Conservation (phyloP, 2,329 filamentous ascomycete species). For the Xylariaceae sp. region DNA sequence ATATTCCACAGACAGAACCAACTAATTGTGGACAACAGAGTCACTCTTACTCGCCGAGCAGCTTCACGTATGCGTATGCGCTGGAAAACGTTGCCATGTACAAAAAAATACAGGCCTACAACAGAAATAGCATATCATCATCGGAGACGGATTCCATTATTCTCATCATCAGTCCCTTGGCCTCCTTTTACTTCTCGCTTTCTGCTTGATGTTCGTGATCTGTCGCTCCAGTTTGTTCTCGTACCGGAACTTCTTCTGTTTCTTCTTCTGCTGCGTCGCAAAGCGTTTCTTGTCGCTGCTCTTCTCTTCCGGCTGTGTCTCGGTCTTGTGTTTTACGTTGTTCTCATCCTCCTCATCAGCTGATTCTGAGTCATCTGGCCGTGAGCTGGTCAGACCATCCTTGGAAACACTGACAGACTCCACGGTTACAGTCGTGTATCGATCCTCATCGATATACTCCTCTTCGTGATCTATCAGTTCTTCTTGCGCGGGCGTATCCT, state of each 20-base stretch:
- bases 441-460: constrained; percentile 94
- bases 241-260: constrained; percentile 89
- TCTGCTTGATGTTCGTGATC: constrained; percentile 64
- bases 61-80: constrained; percentile 7
- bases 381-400: constrained; percentile 58
- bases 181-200: constrained; percentile 52
- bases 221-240: constrained; percentile 83
- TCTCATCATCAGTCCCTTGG: constrained; percentile 25
- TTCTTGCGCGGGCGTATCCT: constrained; percentile 43
- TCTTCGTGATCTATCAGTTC: constrained; percentile 68
- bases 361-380: constrained; percentile 40
- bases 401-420: constrained; percentile 78
- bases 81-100: constrained; percentile 12
- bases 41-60: constrained; percentile 5
- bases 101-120: constrained; percentile 15
- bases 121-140: constrained; percentile 10
- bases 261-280: constrained; percentile 58
- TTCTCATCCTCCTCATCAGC: constrained; percentile 35
- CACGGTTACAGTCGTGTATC: constrained; percentile 90
- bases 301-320: constrained; percentile 4
- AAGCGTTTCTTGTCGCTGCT: constrained; percentile 30
- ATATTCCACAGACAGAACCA: constrained; percentile 11
- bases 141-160: constrained; percentile 18
- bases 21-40: constrained; percentile 9
- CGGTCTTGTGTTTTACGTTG: constrained; percentile 20